Evolutionary conservation across 2,329 filamentous ascomycete species (phyloP), one percentile per base, ranked within the genome.

Genomic region (Aspergillus versicolor): DNA sequence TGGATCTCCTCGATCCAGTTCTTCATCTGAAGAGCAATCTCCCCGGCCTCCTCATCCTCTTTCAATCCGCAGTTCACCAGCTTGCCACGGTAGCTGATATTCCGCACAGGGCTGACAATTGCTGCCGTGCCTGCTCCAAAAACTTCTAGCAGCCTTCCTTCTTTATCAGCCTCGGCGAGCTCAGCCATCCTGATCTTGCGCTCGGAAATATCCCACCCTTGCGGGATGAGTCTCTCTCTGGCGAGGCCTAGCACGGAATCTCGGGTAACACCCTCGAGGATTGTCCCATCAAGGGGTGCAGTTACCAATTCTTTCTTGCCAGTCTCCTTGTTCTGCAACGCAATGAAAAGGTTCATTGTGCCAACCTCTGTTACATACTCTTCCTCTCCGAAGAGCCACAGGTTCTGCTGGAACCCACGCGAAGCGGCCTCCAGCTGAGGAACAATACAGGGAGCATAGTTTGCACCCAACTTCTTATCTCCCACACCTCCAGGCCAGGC

Each of bases 381-480:
- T 76, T 97, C 91, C 70, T 95, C 88, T 43, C 92, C 92, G 72
- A 97, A 99, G 32, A 99, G 81, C 94, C 94, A 99, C 53, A 99
- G 83, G 77, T 97, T 99, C 81, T 99, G 94, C 79, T 97, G 93
- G 83, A 92, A 96, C 21, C 94, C 94, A 56, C 92, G 86, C 75
- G 87, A 89, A 45, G 92, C 91, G 42, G 94, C 94, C 77, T 96
- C 86, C 68, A 94, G 85, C 79, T 99, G 94, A 17, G 94, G 94
- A n/a, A 97, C 81, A 69, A 99, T 93, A 80, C 94, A 97, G 5
- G 94, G 94, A n/a, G 94, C 94, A 75, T 99, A 99, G 84, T 99
- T 99, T 70, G 93, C 94, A 61, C 94, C 94, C 34, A 99, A 87
- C 81, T 99, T 99, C 86, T 94, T 96, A 81, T 97, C 92, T 67